phyloP scores from a whole-genome alignment of 306 rosid genomes.

The Prinsepia uniflora region DNA sequence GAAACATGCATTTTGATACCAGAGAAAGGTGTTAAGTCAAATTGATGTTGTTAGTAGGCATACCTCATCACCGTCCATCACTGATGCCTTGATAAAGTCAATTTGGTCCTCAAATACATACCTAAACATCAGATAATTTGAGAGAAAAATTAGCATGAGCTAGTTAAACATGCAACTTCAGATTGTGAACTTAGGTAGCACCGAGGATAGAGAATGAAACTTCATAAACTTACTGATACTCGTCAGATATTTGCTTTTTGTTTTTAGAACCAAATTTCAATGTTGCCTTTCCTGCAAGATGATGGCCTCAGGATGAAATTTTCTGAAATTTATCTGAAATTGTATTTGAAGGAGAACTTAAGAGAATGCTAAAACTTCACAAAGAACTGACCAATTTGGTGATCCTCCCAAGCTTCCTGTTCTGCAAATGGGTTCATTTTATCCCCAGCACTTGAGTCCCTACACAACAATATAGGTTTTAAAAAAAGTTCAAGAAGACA shows the following conservation, averaged over 20 bases:
- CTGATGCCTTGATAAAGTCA: constrained; percentile 85
- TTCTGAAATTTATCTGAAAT: constrained; percentile 17
- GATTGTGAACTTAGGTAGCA: not conserved
- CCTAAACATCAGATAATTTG: constrained; percentile 36
- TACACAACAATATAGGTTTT: constrained; percentile 17
- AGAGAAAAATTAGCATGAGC: constrained; percentile 12
- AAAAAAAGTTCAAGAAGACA: constrained; percentile 14
- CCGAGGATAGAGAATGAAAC: constrained; percentile 5
- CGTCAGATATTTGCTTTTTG: constrained; percentile 66
- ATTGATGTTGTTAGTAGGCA: constrained; percentile 15
- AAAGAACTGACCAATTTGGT: constrained; percentile 66
- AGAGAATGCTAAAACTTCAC: not conserved
- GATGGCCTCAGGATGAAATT: constrained; percentile 18
- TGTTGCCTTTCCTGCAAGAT: constrained; percentile 71
- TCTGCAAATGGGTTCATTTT: constrained; percentile 90
- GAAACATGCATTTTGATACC: constrained; percentile 15
- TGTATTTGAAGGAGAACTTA: not conserved
- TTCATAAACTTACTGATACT: constrained; percentile 68
- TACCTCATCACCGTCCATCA: constrained; percentile 88
- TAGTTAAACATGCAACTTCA: constrained; percentile 9
- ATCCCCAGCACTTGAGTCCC: constrained; percentile 69
- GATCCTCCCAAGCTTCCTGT: constrained; percentile 99
- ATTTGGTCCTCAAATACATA: constrained; percentile 94
- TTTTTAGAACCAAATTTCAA: constrained; percentile 81
- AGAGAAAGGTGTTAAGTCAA: not conserved